Evolutionary conservation across 371 early-diverging fungal genomes (phyloP), one percentile per base, ranked within the genome.

Genomic region (Zancudomyces culisetae): DNA sequence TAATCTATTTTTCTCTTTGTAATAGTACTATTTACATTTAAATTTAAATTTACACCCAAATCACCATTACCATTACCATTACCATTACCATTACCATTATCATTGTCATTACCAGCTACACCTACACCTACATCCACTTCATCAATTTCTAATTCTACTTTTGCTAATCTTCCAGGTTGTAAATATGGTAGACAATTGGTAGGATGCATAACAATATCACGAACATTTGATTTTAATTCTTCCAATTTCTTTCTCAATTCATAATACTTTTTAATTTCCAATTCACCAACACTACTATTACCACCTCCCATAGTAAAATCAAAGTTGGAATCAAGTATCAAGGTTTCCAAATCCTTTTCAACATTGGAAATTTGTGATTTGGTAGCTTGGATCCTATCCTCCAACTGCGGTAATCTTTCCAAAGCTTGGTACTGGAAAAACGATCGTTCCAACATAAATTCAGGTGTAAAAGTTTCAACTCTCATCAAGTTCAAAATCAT

Each of bases 401-500:
- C 78, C 29, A 85, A 74, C 49, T 74, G 70, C 6, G 98, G 96
- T 19, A 97, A 72, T 54, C 76, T 73, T 8, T 86, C 73, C 45
- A 79, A 73, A 49, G 87, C 90, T 64, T 98, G 98, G 75, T 89
- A 98, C 60, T 99, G 98, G 61, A 78, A 84, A 70, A 99, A 99
- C 64, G 87, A 87, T 30, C 83, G 73, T 64, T 93, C 84, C 27
- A 99, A 71, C 77, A 99, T 86, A 58, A 75, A 90, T 61, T 98
- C 91, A 2, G 97, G 92, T 47, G 85, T 87, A 30, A 94, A 74
- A 6, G 88, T 93, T 69, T 99, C 99, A 23, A 99, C 92, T 35
- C 99, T 79, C 56, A 94, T 76, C 66, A 99, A 65, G 63, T 99
- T 99, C 42, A 99, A 70, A 27, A 99, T 83, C 98, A 99, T 99